phyloP scores from a whole-genome alignment of 805 yeast genomes.

The Nakazawaea holstii region DNA sequence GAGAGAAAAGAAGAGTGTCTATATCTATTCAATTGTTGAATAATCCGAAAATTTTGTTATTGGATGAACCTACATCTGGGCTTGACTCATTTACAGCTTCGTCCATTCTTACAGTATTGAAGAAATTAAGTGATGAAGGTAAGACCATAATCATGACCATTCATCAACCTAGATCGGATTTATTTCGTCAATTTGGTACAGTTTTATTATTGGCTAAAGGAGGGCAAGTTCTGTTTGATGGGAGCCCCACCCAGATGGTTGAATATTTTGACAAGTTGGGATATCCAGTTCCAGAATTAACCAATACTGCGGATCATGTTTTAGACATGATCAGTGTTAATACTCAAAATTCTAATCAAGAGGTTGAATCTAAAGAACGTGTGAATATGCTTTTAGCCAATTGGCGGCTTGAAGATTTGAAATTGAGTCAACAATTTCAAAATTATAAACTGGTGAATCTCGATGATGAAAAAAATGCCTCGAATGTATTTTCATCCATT shows the following conservation, averaged over 20 bases:
- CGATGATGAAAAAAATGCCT: not conserved
- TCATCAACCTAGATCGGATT: slow-evolving; percentile 69
- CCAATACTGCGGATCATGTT: slow-evolving; percentile 65
- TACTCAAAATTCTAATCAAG: slow-evolving; percentile 38
- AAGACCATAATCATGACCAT: slow-evolving; percentile 65
- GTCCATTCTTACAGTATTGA: slow-evolving; percentile 50
- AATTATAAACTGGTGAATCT: not conserved
- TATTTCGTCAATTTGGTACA: slow-evolving; percentile 57
- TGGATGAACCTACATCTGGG: slow-evolving; percentile 83
- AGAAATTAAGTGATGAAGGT: slow-evolving; percentile 41
- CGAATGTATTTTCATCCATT: slow-evolving; percentile 14
- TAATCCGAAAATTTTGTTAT: slow-evolving; percentile 55
- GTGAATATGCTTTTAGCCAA: slow-evolving; percentile 30
- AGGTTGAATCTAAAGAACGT: slow-evolving; percentile 31
- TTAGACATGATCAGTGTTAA: slow-evolving; percentile 48
- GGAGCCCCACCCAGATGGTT: slow-evolving; percentile 37
- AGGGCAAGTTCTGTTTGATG: slow-evolving; percentile 58
- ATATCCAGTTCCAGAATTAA: slow-evolving; percentile 42
- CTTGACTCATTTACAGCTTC: slow-evolving; percentile 67
- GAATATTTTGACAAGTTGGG: slow-evolving; percentile 41
- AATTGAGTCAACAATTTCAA: not conserved
- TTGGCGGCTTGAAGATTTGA: slow-evolving; percentile 26
- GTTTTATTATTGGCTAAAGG: slow-evolving; percentile 60
- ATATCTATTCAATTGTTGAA: slow-evolving; percentile 67
- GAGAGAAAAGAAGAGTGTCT: slow-evolving; percentile 70